Evolutionary conservation across 345 rosid species (phyloP), one percentile per base, ranked within the genome.

Genomic region (Acer saccharum): DNA sequence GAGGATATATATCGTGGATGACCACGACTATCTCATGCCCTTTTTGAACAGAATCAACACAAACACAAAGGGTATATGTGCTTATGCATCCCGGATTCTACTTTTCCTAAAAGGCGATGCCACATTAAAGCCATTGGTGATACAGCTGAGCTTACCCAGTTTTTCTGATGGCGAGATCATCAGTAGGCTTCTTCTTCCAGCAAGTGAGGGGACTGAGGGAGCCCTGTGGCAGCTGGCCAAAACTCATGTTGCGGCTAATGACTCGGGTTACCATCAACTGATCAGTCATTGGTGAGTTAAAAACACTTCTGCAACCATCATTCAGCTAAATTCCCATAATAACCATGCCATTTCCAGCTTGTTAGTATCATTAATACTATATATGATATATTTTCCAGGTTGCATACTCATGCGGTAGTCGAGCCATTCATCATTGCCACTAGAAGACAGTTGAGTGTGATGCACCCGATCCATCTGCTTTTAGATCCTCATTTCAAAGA

Each of bases 371-470:
- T 11, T 27, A 17, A 61, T 41, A 58, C 25, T 16, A 12, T 21
- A 20, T 50, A 58, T 32, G 52, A 54, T 13, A 69, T 66, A 64
- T 78, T 81, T 75, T 76, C 18, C 61, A 89, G 95, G 95, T 87
- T 91, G 85, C 89, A 89, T 68, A 89, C 95, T 65, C 93, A 88
- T 76, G 92, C 91, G 10, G 88, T 91, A 3, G 76, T 87, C 5
- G 93, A 91, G 88, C 95, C 95, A 52, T 87, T 89, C 89, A 81
- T 91, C 32, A 91, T 91, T 80, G 93, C 93, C 57, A 84, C 89
- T 4, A 86, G 92, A 78, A 88, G 95, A 78, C 91, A 88, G 50
- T 63, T 91, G 73, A 91, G 96, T 65, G 76, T 54, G 35, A 87
- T 91, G 92, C 92, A 91, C 75, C 96, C 96, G 21, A 73, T 91